Evolutionary conservation across 2,329 filamentous ascomycete genomes (phyloP).

Genomic region (Thermothelomyces thermophilus): DNA sequence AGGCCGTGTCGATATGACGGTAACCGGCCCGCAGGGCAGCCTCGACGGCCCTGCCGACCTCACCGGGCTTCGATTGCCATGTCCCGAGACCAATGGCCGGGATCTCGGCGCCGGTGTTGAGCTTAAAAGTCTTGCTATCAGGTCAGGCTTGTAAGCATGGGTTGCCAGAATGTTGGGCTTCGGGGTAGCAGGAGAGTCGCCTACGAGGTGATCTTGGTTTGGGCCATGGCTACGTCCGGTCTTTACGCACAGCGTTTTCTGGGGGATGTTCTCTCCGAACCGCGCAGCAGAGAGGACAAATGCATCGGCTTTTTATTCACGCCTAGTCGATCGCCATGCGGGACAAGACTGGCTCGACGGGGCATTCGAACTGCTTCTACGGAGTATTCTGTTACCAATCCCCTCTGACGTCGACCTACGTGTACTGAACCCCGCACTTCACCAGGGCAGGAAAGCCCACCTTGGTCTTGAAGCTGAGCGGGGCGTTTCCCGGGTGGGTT

Average conservation of each 20-base stretch:
- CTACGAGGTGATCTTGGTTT: constrained; percentile 18
- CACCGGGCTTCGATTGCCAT: constrained; percentile 66
- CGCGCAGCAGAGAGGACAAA: neutral
- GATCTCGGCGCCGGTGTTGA: constrained; percentile 73
- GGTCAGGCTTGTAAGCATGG: neutral
- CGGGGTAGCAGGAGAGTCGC: neutral
- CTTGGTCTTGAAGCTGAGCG: neutral
- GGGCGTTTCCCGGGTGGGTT: neutral
- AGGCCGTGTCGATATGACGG: constrained; percentile 69
- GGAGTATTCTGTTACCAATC: no score
- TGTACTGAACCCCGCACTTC: constrained; percentile 4
- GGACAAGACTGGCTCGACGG: neutral
- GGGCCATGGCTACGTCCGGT: constrained; percentile 14
- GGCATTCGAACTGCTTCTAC: constrained; percentile 10
- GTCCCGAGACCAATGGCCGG: constrained; percentile 71
- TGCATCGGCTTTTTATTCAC: constrained; percentile 5
- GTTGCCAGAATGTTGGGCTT: no score
- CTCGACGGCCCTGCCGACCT: constrained; percentile 66
- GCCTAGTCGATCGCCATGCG: neutral
- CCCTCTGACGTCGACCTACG: constrained; percentile 13
- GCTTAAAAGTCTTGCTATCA: constrained; percentile 51
- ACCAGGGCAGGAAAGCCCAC: neutral
- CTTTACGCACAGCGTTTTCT: neutral
- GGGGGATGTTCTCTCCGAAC: neutral
- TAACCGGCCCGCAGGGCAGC: constrained; percentile 62